Evolutionary conservation across 2,329 filamentous ascomycete species (phyloP).

Genomic region (Lachnellula willkommii): DNA sequence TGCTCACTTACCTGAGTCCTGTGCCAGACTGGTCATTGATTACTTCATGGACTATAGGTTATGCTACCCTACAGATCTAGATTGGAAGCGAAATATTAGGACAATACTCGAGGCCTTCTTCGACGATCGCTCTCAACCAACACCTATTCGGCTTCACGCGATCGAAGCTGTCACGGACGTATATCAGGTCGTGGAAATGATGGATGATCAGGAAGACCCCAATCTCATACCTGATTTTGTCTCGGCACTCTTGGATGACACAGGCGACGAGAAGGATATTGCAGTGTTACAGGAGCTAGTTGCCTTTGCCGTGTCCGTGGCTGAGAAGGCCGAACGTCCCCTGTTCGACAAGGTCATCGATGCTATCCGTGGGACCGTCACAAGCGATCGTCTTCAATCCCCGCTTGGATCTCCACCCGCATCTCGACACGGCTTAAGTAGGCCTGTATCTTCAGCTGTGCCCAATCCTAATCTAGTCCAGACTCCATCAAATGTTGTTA

Average conservation of each 20-base stretch:
- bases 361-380: constrained; percentile 46
- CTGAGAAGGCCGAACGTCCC: constrained; percentile 51
- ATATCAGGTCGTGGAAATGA: constrained; percentile 41
- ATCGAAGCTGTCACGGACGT: constrained; percentile 52
- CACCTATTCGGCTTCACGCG: constrained; percentile 57
- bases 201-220: constrained; percentile 53
- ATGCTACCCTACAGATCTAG: constrained; percentile 64
- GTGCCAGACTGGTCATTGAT: constrained; percentile 58
- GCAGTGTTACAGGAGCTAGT: constrained; percentile 60
- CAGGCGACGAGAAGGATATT: constrained; percentile 59
- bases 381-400: constrained; percentile 40
- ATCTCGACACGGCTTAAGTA: constrained; percentile 21
- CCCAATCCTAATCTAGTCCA: constrained; percentile 16
- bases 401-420: constrained; percentile 33
- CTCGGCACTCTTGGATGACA: constrained; percentile 54
- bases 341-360: constrained; percentile 56
- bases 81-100: constrained; percentile 61
- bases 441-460: constrained; percentile 10
- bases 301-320: constrained; percentile 59
- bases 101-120: constrained; percentile 60
- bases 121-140: constrained; percentile 54
- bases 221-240: constrained; percentile 55
- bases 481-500: constrained; percentile 65
- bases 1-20: constrained; percentile 57
- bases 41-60: constrained; percentile 65